These are phyloP conservation scores for Fusarium clavum DNA, from an alignment of 2,329 filamentous ascomycete species.

Conservation along the genomic window DNA sequence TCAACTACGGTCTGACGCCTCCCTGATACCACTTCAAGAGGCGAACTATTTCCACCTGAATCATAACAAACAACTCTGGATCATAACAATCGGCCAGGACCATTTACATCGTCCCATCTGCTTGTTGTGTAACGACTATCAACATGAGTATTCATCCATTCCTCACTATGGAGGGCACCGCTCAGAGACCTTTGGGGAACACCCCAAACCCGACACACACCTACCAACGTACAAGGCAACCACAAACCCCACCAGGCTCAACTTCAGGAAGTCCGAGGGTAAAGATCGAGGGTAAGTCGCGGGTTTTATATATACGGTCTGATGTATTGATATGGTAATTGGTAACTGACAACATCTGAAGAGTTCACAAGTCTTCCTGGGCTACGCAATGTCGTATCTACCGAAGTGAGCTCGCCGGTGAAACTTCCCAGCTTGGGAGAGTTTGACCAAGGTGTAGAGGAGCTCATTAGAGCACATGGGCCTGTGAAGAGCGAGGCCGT, in stretches of 20 bases:
- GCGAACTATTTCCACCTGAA: constrained; percentile 35
- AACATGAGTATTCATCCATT: constrained; percentile 42
- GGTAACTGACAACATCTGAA: constrained; percentile 39
- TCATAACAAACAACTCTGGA: constrained; percentile 49
- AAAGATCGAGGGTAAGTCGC: constrained; percentile 49
- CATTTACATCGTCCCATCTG: constrained; percentile 23
- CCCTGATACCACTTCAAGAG: constrained; percentile 42
- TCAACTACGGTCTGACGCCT: constrained; percentile 22
- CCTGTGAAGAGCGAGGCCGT: constrained; percentile 45
- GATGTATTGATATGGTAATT: constrained; percentile 17
- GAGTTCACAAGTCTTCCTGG: constrained; percentile 46
- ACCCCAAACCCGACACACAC: constrained; percentile 5
- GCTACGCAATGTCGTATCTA: constrained; percentile 30
- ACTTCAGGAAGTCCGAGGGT: constrained; percentile 51
- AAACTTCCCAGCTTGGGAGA: constrained; percentile 53
- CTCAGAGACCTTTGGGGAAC: constrained; percentile 7
- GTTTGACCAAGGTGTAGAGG: constrained; percentile 55
- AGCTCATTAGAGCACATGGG: constrained; percentile 50
- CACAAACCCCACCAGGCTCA: constrained; percentile 46
- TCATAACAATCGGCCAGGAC: constrained; percentile 35
- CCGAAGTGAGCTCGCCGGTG: constrained; percentile 34
- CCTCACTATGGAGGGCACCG: constrained; percentile 29
- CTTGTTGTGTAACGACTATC: constrained; percentile 16
- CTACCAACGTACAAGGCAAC: constrained; percentile 24
- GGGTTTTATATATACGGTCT: not conserved